These are phyloP conservation scores for Sarocladium oryzae DNA, from an alignment of 2,329 filamentous ascomycete species.

Conservation along the genomic window DNA sequence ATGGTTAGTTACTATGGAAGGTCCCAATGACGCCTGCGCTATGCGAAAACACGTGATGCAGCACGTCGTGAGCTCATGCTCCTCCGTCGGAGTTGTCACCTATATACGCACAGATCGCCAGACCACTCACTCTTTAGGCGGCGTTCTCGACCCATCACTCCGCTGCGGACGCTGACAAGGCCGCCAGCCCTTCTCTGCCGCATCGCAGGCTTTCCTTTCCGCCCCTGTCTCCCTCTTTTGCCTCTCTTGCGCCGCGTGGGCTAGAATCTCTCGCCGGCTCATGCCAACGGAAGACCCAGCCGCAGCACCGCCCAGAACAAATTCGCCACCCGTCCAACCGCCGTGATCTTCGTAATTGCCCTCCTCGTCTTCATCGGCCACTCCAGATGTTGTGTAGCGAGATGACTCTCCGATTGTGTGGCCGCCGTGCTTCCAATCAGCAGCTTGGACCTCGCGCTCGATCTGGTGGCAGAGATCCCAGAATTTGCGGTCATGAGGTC, in stretches of 20 bases:
- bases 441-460: conserved; percentile 75
- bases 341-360: conserved; percentile 60
- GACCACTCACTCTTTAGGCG: background rate
- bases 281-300: conserved; percentile 42
- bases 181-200: conserved; percentile 22
- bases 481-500: conserved; percentile 78
- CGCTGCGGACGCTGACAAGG: conserved; percentile 21
- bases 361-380: conserved; percentile 39
- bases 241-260: conserved; percentile 37
- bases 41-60: background rate
- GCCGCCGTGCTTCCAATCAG: conserved; percentile 72
- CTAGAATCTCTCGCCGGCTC: conserved; percentile 67
- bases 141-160: conserved; percentile 8
- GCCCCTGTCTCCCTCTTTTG: conserved; percentile 26
- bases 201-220: conserved; percentile 25
- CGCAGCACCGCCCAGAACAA: conserved; percentile 57
- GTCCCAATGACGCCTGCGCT: background rate
- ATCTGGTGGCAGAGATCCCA: conserved; percentile 86
- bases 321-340: conserved; percentile 74
- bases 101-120: too few relatives aligned
- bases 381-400: conserved; percentile 47
- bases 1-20: background rate
- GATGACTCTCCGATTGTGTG: conserved; percentile 58
- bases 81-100: too few relatives aligned
- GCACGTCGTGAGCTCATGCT: background rate